Evolutionary conservation across 257 asterid genomes (phyloP).

Genomic region (Cordia subcordata): DNA sequence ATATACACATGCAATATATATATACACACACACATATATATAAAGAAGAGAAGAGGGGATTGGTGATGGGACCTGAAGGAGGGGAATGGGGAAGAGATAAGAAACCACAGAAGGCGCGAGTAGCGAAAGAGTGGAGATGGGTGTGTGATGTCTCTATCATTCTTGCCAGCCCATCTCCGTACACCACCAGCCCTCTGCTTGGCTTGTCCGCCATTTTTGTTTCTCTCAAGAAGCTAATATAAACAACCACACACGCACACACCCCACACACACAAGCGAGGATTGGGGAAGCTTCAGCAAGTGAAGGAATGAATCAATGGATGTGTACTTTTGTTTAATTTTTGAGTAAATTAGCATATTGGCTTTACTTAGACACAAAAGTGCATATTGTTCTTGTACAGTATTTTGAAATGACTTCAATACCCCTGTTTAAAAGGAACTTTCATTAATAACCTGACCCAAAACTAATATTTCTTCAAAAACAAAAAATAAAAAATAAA

Average conservation of each 20-base stretch:
- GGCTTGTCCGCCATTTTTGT: constrained; percentile 38
- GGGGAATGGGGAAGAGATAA: constrained; percentile 65
- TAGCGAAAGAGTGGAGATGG: constrained; percentile 67
- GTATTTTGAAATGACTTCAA: too few species aligned
- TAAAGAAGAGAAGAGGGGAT: too few species aligned
- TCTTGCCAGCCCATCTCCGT: constrained; percentile 82
- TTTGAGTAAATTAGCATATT: too few species aligned
- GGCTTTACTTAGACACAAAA: too few species aligned
- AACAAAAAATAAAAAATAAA: too few species aligned
- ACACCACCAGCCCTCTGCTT: constrained; percentile 74
- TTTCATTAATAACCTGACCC: too few species aligned
- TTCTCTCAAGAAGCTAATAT: background rate
- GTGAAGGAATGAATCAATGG: background rate
- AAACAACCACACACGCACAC: too few species aligned
- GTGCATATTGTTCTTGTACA: too few species aligned
- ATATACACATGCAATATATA: background rate
- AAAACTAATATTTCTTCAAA: too few species aligned
- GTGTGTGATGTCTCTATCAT: constrained; percentile 47
- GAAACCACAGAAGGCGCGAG: constrained; percentile 71
- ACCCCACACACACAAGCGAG: background rate
- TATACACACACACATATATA: too few species aligned
- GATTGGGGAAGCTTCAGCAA: background rate
- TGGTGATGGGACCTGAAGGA: constrained; percentile 43
- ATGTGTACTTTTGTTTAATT: background rate
- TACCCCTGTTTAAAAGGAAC: too few species aligned